A percentile compares a stretch with the other conserved stretches of the same genome.
phyloP scores from a whole-genome alignment of 148 eudicot species.

The Chenopodium suecicum region DNA sequence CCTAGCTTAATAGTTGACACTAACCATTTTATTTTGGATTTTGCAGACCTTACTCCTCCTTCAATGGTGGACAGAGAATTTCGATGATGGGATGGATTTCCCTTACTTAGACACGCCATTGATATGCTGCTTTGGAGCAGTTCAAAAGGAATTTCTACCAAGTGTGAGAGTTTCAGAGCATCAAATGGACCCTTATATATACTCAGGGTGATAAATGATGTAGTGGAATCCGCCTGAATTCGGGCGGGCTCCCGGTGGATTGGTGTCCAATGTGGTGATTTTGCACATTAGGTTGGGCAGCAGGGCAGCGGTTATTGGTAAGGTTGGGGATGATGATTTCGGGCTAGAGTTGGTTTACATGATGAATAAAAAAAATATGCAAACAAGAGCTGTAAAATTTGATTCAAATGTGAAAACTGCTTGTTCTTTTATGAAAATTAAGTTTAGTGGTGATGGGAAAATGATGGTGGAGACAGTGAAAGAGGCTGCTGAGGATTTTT shows the following conservation, averaged over 20 bases:
- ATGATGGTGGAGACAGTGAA: constrained; percentile 56
- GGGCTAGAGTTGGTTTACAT: constrained; percentile 67
- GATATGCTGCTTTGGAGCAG: constrained; percentile 86
- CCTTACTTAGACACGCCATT: constrained; percentile 72
- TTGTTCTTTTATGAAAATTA: constrained; percentile 61
- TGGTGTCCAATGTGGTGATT: constrained; percentile 77
- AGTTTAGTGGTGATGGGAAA: constrained; percentile 58
- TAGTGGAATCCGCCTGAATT: constrained; percentile 97
- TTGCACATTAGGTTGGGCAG: constrained; percentile 83
- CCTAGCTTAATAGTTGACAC: too few relatives aligned
- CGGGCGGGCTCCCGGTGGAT: constrained; percentile 74
- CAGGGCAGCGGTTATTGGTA: constrained; percentile 78
- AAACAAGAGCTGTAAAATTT: constrained; percentile 64
- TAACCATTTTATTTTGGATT: too few relatives aligned
- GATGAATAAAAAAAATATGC: constrained; percentile 80
- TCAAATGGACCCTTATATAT: constrained; percentile 78
- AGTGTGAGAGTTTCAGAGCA: constrained; percentile 63
- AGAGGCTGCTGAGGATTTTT: constrained; percentile 74
- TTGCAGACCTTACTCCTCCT: too few relatives aligned
- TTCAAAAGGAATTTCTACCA: constrained; percentile 79
- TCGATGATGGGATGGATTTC: constrained; percentile 60
- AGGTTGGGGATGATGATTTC: constrained; percentile 72
- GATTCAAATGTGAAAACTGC: constrained; percentile 52
- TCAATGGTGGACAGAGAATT: constrained; percentile 14
- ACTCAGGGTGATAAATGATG: constrained; percentile 84